A percentile compares a stretch with the other conserved stretches of the same genome.
These are phyloP conservation scores for Xylariomycetidae sp. DNA, from an alignment of 2,329 filamentous ascomycete species.

Conservation along the genomic window DNA sequence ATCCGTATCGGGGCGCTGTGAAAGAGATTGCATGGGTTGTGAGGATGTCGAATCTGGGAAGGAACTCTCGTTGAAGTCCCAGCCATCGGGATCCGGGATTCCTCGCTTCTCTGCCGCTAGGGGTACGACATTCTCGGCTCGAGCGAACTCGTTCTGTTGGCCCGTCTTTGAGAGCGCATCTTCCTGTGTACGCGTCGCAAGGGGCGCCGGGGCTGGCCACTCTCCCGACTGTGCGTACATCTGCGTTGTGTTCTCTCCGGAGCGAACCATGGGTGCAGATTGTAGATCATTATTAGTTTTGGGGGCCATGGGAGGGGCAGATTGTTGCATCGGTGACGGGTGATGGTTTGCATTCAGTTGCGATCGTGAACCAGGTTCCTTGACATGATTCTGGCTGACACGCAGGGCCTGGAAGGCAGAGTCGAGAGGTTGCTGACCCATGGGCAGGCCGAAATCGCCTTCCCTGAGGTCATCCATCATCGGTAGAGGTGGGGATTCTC, in stretches of 20 bases:
- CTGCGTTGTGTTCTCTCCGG: conserved; percentile 42
- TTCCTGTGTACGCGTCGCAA: conserved; percentile 19
- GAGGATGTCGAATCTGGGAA: conserved; percentile 50
- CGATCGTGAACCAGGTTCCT: conserved; percentile 49
- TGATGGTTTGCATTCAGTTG: conserved; percentile 52
- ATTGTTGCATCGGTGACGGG: conserved; percentile 46
- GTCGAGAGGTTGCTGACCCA: conserved; percentile 37
- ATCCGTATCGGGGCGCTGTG: conserved; percentile 77
- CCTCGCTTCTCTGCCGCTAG: conserved; percentile 40
- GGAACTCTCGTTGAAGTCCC: conserved; percentile 87
- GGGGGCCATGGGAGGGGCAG: conserved; percentile 23
- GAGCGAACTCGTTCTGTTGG: conserved; percentile 36
- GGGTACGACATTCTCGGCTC: conserved; percentile 36
- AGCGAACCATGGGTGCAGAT: conserved; percentile 48
- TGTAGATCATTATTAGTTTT: conserved; percentile 36
- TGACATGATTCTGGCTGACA: conserved; percentile 52
- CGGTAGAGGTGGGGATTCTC: conserved; percentile 56
- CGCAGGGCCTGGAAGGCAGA: conserved; percentile 28
- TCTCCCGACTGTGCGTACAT: conserved; percentile 31
- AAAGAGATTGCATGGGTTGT: conserved; percentile 41
- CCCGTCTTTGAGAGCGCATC: conserved; percentile 25
- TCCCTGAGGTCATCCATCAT: conserved; percentile 57
- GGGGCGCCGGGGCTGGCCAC: conserved; percentile 21
- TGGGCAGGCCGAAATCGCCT: conserved; percentile 44
- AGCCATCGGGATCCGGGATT: conserved; percentile 63